Evolutionary conservation across 2,329 filamentous ascomycete species (phyloP).

Genomic region (Pseudogymnoascus sp.): DNA sequence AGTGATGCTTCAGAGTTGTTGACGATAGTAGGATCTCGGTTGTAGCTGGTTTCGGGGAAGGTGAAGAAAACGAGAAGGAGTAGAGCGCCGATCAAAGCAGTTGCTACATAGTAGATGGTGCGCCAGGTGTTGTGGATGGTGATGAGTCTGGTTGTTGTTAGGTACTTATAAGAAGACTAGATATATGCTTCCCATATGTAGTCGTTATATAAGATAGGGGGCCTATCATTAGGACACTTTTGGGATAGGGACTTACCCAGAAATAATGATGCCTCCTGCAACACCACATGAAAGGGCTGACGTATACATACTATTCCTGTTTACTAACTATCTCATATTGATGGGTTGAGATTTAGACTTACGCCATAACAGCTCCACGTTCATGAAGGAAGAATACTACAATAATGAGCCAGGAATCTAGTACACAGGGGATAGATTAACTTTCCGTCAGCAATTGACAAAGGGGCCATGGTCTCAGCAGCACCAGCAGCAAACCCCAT

Average conservation of each 20-base stretch:
- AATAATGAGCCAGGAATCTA: neutral
- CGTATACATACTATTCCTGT: constrained; percentile 14
- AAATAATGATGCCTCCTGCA: constrained; percentile 44
- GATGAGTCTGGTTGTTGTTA: constrained; percentile 27
- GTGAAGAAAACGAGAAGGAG: constrained; percentile 44
- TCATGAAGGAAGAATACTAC: constrained; percentile 52
- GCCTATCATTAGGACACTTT: neutral
- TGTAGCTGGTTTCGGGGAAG: constrained; percentile 49
- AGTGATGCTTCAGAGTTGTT: neutral
- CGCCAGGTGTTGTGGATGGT: constrained; percentile 43
- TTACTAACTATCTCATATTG: neutral
- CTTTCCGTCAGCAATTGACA: constrained; percentile 45
- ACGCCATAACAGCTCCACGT: constrained; percentile 40
- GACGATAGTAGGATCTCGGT: constrained; percentile 23
- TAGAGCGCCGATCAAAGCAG: constrained; percentile 42
- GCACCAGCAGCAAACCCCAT: constrained; percentile 29
- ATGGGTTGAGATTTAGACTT: constrained; percentile 4
- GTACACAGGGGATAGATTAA: neutral
- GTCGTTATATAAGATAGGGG: constrained; percentile 39
- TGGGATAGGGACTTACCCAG: constrained; percentile 33
- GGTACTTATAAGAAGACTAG: neutral
- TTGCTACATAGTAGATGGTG: constrained; percentile 44
- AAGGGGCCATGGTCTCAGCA: constrained; percentile 49
- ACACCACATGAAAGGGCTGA: constrained; percentile 36
- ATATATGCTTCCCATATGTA: constrained; percentile 32